Percentiles rank a stretch among this genome's conserved stretches.
These are phyloP conservation scores for rapeseed (Brassica napus) DNA, from an alignment of 345 rosid genomes.

Conservation along the genomic window Da-Ae NC_063450.1:50935501-50936000, in stretches of 20 bases:
- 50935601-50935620: not conserved
- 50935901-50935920: slow-evolving; percentile 82
- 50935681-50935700: not conserved
- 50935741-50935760: slow-evolving; percentile 10
- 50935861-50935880: slow-evolving; percentile 85
- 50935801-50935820: slow-evolving; percentile 90
- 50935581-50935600: slow-evolving; percentile 12
- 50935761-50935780: slow-evolving; percentile 11
- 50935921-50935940: slow-evolving; percentile 52
- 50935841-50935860: slow-evolving; percentile 88
- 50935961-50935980: slow-evolving; percentile 33
- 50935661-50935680: slow-evolving; percentile 11
- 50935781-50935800: slow-evolving; percentile 53
- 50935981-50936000: slow-evolving; percentile 31
- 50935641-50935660: slow-evolving; percentile 27
- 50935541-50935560: not conserved
- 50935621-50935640: slow-evolving; percentile 27
- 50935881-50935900: slow-evolving; percentile 88
- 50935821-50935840: slow-evolving; percentile 98
- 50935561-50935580: slow-evolving; percentile 12
- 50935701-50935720: slow-evolving; percentile 22
- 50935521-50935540: slow-evolving; percentile 61
- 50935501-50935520: slow-evolving; percentile 88
- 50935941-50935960: not conserved
- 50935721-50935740: slow-evolving; percentile 8